phyloP scores from a whole-genome alignment of 768 basidiomycete genomes.

The Leccinellum rugosiceps region DNA sequence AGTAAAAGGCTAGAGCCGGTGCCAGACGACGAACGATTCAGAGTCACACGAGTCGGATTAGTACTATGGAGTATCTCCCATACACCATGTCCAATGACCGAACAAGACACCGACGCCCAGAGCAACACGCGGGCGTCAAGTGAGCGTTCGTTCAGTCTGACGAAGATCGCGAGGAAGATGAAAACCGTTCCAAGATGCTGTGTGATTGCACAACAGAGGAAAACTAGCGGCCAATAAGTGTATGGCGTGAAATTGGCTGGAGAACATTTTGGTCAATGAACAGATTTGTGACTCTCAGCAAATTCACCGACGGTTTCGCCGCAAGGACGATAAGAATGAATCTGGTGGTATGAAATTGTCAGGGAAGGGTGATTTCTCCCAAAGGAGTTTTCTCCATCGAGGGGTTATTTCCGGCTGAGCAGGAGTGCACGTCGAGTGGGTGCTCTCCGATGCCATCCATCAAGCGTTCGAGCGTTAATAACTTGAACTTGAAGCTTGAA shows the following conservation, averaged over 20 bases:
- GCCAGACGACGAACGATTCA: constrained; percentile 25
- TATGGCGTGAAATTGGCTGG: constrained; percentile 80
- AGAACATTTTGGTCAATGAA: constrained; percentile 10
- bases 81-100: constrained; percentile 54
- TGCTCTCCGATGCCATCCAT: not conserved
- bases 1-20: constrained; percentile 1
- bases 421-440: not conserved
- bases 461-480: not conserved
- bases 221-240: constrained; percentile 69
- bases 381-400: constrained; percentile 73
- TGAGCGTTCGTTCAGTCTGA: constrained; percentile 56
- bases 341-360: constrained; percentile 81
- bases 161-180: constrained; percentile 79
- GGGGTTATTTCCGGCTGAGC: constrained; percentile 15
- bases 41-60: constrained; percentile 24
- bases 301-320: constrained; percentile 65
- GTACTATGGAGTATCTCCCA: constrained; percentile 57
- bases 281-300: constrained; percentile 5
- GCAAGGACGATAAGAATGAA: constrained; percentile 74
- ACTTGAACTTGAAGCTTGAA: not conserved
- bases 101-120: constrained; percentile 58
- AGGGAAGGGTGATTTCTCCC: constrained; percentile 70
- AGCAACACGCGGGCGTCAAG: constrained; percentile 72
- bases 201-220: constrained; percentile 70
- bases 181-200: constrained; percentile 83